phyloP scores from a whole-genome alignment of 2,329 filamentous ascomycete species.

The Pseudogymnoascus destructans region DNA sequence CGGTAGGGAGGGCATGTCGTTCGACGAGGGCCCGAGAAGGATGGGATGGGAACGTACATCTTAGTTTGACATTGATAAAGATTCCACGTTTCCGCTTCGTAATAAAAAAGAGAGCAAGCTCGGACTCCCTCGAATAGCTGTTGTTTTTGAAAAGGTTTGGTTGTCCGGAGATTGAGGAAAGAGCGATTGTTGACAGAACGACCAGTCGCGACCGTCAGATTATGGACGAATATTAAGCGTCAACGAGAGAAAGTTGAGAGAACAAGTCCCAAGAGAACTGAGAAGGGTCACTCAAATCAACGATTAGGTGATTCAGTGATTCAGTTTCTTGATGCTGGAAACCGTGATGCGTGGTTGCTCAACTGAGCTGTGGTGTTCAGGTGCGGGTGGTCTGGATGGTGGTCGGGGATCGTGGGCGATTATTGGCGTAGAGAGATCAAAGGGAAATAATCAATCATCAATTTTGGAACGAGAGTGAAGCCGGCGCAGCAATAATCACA shows the following conservation, averaged over 20 bases:
- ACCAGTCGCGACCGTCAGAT: slow-evolving; percentile 7
- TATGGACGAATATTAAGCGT: neutral
- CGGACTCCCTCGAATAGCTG: neutral
- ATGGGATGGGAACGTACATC: slow-evolving; percentile 1
- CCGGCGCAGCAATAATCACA: neutral
- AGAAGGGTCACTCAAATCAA: neutral
- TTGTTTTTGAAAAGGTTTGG: neutral
- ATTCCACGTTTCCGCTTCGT: neutral
- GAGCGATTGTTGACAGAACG: slow-evolving; percentile 8
- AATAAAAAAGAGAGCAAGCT: slow-evolving; percentile 6
- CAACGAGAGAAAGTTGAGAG: neutral
- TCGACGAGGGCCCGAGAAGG: neutral
- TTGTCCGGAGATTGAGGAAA: slow-evolving; percentile 4
- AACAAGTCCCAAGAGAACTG: neutral
- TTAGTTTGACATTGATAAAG: slow-evolving; percentile 9
- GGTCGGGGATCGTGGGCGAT: neutral
- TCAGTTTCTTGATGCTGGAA: neutral
- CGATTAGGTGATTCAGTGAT: slow-evolving; percentile 1
- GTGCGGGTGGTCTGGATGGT: neutral
- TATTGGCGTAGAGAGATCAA: neutral
- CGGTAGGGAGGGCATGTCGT: neutral
- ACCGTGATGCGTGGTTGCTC: neutral
- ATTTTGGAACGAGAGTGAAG: slow-evolving; percentile 5
- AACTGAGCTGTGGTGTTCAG: neutral
- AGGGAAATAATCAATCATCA: neutral